Evolutionary conservation across 805 yeast species (phyloP).

Genomic region (Priceomyces melissophilus): DNA sequence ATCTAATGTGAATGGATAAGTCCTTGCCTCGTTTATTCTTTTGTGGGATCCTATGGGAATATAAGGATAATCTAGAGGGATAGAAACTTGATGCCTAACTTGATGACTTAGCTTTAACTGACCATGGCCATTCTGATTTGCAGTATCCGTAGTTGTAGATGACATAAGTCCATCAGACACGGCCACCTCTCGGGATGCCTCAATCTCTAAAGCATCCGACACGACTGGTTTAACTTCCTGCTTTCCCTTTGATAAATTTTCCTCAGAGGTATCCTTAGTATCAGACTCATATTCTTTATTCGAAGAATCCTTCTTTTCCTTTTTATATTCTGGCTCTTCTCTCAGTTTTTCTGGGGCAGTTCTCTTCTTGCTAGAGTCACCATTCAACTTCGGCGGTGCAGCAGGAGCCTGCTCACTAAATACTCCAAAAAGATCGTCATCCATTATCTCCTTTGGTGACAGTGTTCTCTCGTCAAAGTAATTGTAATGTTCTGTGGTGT

Average conservation of each 20-base stretch:
- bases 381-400: conserved; percentile 21
- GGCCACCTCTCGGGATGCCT: conserved; percentile 85
- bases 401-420: conserved; percentile 53
- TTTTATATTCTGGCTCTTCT: conserved; percentile 22
- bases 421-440: conserved; percentile 60
- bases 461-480: too few species aligned
- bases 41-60: conserved; percentile 85
- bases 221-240: conserved; percentile 66
- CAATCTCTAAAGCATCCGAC: conserved; percentile 83
- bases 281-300: conserved; percentile 17
- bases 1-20: conserved; percentile 89
- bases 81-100: conserved; percentile 96
- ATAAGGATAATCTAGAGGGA: conserved; percentile 89
- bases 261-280: not conserved
- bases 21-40: conserved; percentile 73
- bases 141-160: conserved; percentile 31
- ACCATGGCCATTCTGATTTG: conserved; percentile 19
- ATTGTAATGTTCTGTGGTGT: too few species aligned
- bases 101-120: conserved; percentile 78
- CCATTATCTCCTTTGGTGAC: conserved; percentile 18
- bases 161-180: conserved; percentile 63
- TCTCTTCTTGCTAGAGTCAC: conserved; percentile 8
- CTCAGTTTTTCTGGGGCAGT: conserved; percentile 16
- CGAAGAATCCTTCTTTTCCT: conserved; percentile 8
- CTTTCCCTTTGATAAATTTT: conserved; percentile 21